Percentiles rank a stretch among this genome's conserved stretches.
These are phyloP conservation scores for Huntiella omanensis DNA, from an alignment of 2,329 filamentous ascomycete species.

Conservation along the genomic window DNA sequence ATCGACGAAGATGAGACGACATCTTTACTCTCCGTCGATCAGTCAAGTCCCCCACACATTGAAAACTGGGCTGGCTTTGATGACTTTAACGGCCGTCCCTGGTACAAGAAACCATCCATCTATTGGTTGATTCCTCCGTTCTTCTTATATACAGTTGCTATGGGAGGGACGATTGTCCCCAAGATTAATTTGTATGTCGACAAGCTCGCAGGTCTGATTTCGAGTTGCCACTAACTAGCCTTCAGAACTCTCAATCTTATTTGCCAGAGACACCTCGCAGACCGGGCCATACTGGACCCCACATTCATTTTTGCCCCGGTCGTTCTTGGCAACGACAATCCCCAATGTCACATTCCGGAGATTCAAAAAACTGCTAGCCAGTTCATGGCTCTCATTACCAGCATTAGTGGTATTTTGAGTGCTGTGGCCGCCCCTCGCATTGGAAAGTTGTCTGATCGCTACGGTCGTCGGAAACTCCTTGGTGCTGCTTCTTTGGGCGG, in stretches of 20 bases:
- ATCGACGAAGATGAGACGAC: neutral
- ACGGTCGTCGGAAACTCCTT: constrained; percentile 60
- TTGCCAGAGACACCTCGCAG: constrained; percentile 58
- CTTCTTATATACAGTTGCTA: constrained; percentile 64
- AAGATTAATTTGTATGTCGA: constrained; percentile 54
- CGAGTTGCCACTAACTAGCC: neutral
- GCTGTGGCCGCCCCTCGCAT: constrained; percentile 68
- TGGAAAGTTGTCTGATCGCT: constrained; percentile 70
- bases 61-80: constrained; percentile 29
- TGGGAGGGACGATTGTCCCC: constrained; percentile 70
- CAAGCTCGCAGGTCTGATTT: neutral
- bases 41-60: constrained; percentile 2
- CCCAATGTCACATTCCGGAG: constrained; percentile 61
- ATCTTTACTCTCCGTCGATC: neutral
- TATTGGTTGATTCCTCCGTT: constrained; percentile 72
- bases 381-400: constrained; percentile 58
- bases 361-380: constrained; percentile 60
- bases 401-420: constrained; percentile 59
- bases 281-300: constrained; percentile 31
- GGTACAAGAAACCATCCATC: constrained; percentile 47
- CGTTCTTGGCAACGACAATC: constrained; percentile 48
- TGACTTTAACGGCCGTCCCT: constrained; percentile 42
- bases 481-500: constrained; percentile 57
- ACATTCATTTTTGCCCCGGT: constrained; percentile 43
- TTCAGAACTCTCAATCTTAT: constrained; percentile 34